Percentiles rank a stretch among this genome's conserved stretches.
Conservation (phyloP, 257 asterid species). For the Solanum medicagineum region DNA sequence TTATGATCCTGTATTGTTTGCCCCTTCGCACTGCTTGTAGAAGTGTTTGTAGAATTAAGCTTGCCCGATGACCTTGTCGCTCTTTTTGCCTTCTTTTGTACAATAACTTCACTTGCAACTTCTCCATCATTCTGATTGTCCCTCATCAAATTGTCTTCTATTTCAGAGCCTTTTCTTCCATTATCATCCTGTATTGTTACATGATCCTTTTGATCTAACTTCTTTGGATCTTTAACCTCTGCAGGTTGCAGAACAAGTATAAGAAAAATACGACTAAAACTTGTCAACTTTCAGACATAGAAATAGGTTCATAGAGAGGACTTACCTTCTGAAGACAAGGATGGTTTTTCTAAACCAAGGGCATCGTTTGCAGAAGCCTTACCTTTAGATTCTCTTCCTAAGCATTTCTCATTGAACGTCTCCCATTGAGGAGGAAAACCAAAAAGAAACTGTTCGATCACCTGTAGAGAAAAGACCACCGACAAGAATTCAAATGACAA, state of each 20-base stretch:
- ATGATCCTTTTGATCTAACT: background rate
- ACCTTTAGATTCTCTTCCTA: slow-evolving; percentile 18
- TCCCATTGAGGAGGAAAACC: slow-evolving; percentile 84
- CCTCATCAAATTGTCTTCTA: background rate
- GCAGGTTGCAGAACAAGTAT: background rate
- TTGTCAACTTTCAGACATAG: background rate
- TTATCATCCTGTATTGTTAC: background rate
- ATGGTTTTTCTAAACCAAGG: background rate
- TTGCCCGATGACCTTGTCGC: background rate
- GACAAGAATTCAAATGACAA: background rate
- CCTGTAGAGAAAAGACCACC: slow-evolving; percentile 18
- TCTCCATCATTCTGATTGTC: background rate
- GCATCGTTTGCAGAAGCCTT: slow-evolving; percentile 1
- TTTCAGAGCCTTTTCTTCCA: background rate
- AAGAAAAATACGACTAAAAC: background rate
- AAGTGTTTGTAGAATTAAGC: slow-evolving; percentile 1
- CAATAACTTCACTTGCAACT: slow-evolving; percentile 2
- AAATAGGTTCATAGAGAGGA: background rate
- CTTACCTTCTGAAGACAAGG: slow-evolving; percentile 12
- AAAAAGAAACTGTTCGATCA: slow-evolving; percentile 36
- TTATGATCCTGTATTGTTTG: background rate
- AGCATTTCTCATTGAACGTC: slow-evolving; percentile 24
- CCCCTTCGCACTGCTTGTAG: slow-evolving; percentile 1
- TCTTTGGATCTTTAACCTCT: background rate
- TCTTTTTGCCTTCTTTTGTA: slow-evolving; percentile 5